A percentile compares a stretch with the other conserved stretches of the same genome.
Evolutionary conservation across 495 filamentous ascomycete species (phyloP).

Genomic region (Penicillium mononematosum): DNA sequence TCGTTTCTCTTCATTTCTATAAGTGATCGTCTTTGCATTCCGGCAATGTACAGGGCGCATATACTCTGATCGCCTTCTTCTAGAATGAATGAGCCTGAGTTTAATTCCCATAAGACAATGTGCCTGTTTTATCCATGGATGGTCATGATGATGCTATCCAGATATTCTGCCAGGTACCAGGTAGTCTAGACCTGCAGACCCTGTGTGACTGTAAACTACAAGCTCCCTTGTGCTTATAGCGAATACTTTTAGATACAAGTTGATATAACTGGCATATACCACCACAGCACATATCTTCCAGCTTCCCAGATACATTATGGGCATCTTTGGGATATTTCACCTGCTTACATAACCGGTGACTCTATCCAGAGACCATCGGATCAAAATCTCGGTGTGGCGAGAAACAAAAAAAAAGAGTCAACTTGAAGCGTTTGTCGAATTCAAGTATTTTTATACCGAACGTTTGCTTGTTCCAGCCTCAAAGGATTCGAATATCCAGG

Average conservation of each 20-base stretch:
- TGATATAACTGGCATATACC: neutral
- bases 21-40: slow-evolving; percentile 14
- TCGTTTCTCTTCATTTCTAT: slow-evolving; percentile 1
- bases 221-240: neutral
- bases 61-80: neutral
- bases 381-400: slow-evolving; percentile 29
- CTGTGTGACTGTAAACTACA: neutral
- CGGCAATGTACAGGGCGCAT: neutral
- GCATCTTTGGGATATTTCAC: neutral
- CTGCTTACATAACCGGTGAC: slow-evolving; percentile 27
- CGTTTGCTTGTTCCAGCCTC: neutral
- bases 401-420: neutral
- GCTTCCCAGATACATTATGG: neutral
- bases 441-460: neutral
- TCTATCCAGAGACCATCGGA: slow-evolving; percentile 18
- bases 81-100: neutral
- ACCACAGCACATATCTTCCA: neutral
- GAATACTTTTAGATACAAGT: neutral
- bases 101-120: neutral
- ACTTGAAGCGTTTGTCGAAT: neutral
- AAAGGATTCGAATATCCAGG: neutral
- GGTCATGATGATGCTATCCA: neutral
- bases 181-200: neutral
- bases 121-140: neutral
- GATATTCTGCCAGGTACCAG: neutral